Conservation (phyloP, 2,329 filamentous ascomycete genomes). For the Exophiala dermatitidis region DNA sequence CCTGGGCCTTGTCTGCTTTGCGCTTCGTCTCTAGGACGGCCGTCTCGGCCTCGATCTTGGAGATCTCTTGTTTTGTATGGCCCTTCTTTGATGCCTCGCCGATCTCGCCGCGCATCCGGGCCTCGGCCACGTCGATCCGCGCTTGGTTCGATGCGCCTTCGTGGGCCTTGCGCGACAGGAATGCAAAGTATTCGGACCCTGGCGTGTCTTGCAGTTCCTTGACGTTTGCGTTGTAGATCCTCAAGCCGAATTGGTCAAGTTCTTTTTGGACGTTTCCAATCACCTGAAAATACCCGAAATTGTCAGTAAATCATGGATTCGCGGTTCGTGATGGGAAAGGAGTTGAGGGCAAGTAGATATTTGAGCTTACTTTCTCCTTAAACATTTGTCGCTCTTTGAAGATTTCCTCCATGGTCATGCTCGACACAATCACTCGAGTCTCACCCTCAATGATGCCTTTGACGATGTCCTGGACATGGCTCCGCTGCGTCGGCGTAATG, state of each 20-base stretch:
- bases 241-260: constrained; percentile 70
- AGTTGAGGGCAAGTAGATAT: background rate
- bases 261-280: constrained; percentile 71
- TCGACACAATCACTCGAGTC: constrained; percentile 71
- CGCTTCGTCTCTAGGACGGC: constrained; percentile 78
- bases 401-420: constrained; percentile 91
- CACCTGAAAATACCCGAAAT: constrained; percentile 36
- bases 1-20: constrained; percentile 70
- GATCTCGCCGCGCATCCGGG: constrained; percentile 54
- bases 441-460: constrained; percentile 88
- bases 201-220: constrained; percentile 81
- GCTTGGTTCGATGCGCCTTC: constrained; percentile 80
- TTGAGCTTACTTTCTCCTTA: constrained; percentile 55
- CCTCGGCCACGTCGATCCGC: constrained; percentile 54
- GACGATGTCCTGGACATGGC: constrained; percentile 75
- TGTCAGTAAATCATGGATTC: too few species aligned
- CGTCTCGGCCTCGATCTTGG: constrained; percentile 80
- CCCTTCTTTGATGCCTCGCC: constrained; percentile 68
- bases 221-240: constrained; percentile 65
- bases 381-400: constrained; percentile 71
- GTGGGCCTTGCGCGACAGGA: constrained; percentile 73
- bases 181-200: constrained; percentile 74
- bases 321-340: background rate
- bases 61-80: constrained; percentile 75
- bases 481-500: constrained; percentile 42